Conservation (phyloP, 768 basidiomycete genomes). For the Stropharia rugosoannulata region DNA sequence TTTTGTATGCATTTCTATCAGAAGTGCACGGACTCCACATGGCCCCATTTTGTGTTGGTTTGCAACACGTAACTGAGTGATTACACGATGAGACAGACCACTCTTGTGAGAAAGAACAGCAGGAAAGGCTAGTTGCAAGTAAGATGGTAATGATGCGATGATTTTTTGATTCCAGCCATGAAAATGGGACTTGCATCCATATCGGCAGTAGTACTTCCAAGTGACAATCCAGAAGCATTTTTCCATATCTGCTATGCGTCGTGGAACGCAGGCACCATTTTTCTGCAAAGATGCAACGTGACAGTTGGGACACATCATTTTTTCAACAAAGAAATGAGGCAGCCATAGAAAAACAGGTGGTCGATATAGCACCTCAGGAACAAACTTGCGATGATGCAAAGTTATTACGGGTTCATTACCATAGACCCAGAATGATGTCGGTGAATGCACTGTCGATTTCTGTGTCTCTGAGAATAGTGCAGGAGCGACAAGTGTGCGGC, state of each 20-base stretch:
- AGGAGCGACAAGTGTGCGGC: too few species aligned
- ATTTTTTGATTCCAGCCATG: neutral
- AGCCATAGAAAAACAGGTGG: neutral
- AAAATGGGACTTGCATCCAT: constrained; percentile 7
- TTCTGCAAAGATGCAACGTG: neutral
- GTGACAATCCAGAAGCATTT: constrained; percentile 22
- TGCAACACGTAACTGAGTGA: neutral
- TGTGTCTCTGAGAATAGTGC: too few species aligned
- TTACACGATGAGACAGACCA: neutral
- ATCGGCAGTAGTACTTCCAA: constrained; percentile 23
- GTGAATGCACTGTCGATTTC: too few species aligned
- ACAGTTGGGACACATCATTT: neutral
- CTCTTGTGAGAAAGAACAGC: neutral
- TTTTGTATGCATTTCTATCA: neutral
- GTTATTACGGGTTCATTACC: too few species aligned
- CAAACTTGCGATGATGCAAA: too few species aligned
- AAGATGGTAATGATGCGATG: neutral
- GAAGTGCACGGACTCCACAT: neutral
- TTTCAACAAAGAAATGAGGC: neutral
- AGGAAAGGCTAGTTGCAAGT: neutral
- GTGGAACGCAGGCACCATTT: neutral
- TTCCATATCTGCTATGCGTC: constrained; percentile 14
- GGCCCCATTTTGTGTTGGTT: neutral
- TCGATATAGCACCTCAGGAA: neutral
- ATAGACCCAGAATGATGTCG: too few species aligned